These are phyloP conservation scores for Candida chilensis DNA, from an alignment of 805 yeast genomes.

Conservation along the genomic window DNA sequence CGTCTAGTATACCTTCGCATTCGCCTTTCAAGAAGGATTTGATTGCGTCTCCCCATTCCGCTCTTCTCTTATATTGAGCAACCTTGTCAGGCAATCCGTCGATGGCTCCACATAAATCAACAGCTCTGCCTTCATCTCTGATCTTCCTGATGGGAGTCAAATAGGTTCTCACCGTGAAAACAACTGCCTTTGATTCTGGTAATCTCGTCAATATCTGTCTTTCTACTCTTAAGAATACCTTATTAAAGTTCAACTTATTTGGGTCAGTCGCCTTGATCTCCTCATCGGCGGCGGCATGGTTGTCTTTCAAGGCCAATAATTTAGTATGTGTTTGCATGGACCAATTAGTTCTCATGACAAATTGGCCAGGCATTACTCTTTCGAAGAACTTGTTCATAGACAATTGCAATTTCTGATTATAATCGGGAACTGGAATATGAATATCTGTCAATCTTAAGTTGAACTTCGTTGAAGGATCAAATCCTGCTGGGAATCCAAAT, in stretches of 20 bases:
- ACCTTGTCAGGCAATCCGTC: slow-evolving; percentile 51
- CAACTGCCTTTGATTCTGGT: slow-evolving; percentile 34
- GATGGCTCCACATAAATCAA: slow-evolving; percentile 51
- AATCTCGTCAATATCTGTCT: slow-evolving; percentile 48
- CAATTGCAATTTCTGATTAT: slow-evolving; percentile 39
- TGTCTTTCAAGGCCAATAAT: slow-evolving; percentile 34
- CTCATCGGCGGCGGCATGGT: slow-evolving; percentile 27
- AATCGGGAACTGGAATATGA: slow-evolving; percentile 70
- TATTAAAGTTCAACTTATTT: slow-evolving; percentile 27
- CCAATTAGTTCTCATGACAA: slow-evolving; percentile 64
- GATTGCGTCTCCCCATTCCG: slow-evolving; percentile 66
- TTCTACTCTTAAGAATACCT: slow-evolving; percentile 50
- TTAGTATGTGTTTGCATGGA: slow-evolving; percentile 52
- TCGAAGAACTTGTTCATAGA: slow-evolving; percentile 65
- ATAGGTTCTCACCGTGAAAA: slow-evolving; percentile 51
- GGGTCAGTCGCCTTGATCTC: slow-evolving; percentile 21
- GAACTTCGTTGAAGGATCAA: slow-evolving; percentile 48
- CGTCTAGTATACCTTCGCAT: slow-evolving; percentile 24
- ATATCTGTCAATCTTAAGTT: slow-evolving; percentile 47
- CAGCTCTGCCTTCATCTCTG: slow-evolving; percentile 27
- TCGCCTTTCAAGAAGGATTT: slow-evolving; percentile 27
- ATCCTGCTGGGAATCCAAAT: slow-evolving; percentile 65
- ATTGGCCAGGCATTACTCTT: slow-evolving; percentile 40
- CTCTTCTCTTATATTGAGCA: slow-evolving; percentile 52
- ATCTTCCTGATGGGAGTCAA: slow-evolving; percentile 40